A percentile compares a stretch with the other conserved stretches of the same genome.
Evolutionary conservation across 1,284 basidiomycete genomes (phyloP).

Genomic region (Ustilago vetiveriae): DNA sequence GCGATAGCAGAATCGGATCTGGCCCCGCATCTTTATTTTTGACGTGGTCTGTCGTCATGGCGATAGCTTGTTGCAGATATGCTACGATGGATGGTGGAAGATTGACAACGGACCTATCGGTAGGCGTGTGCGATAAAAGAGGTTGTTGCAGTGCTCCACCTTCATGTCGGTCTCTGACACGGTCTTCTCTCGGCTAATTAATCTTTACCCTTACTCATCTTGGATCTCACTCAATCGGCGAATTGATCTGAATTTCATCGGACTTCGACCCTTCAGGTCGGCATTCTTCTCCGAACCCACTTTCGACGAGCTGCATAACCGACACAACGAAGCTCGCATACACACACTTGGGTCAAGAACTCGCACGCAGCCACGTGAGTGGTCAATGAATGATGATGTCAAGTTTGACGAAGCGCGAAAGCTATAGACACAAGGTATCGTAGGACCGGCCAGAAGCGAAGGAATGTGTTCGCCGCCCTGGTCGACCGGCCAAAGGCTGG

Average conservation of each 20-base stretch:
- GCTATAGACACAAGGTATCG: neutral
- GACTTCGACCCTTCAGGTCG: neutral
- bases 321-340: no score
- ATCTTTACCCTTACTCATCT: slow-evolving; percentile 8
- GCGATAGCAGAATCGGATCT: slow-evolving; percentile 85
- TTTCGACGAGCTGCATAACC: neutral
- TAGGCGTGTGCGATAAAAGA: no score
- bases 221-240: neutral
- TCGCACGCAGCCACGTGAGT: no score
- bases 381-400: no score
- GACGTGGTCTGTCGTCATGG: slow-evolving; percentile 10
- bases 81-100: no score
- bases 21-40: slow-evolving; percentile 67
- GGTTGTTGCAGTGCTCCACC: neutral
- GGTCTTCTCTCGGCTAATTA: slow-evolving; percentile 28
- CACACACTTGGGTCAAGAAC: no score
- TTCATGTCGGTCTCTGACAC: slow-evolving; percentile 14
- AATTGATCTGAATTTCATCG: neutral
- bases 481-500: neutral
- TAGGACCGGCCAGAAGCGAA: neutral
- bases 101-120: no score
- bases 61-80: no score
- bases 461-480: neutral
- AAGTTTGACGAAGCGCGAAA: neutral
- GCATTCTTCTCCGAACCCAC: neutral